A percentile compares a stretch with the other conserved stretches of the same genome.
These are phyloP conservation scores for Cynara cardunculus DNA, from an alignment of 129 eudicot species.

Conservation along the genomic window DNA sequence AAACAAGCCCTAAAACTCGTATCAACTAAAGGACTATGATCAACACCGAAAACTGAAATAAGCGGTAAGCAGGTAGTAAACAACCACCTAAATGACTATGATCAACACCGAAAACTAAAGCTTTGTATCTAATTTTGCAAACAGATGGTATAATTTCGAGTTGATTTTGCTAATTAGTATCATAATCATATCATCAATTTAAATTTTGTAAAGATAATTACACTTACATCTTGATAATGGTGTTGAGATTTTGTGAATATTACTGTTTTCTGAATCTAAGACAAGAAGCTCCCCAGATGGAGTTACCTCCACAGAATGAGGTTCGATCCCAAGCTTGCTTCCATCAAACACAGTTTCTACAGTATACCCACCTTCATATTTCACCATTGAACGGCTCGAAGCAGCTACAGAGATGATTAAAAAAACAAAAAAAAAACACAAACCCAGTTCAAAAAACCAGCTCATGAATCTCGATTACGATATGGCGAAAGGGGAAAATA, in stretches of 20 bases:
- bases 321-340: constrained; percentile 91
- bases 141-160: neutral
- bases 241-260: constrained; percentile 69
- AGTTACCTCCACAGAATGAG: constrained; percentile 67
- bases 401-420: constrained; percentile 31
- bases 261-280: constrained; percentile 83
- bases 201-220: neutral
- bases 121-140: neutral
- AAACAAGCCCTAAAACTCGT: too few relatives aligned
- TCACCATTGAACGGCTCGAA: constrained; percentile 85
- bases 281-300: constrained; percentile 70
- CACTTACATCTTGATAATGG: constrained; percentile 86
- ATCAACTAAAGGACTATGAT: neutral
- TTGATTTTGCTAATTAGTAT: neutral
- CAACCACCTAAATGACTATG: neutral
- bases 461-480: neutral
- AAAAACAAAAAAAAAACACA: neutral
- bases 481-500: neutral
- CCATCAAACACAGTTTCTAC: constrained; percentile 97
- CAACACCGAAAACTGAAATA: neutral
- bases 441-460: constrained; percentile 8
- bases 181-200: neutral
- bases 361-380: constrained; percentile 86
- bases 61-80: neutral
- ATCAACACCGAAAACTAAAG: neutral